A percentile compares a stretch with the other conserved stretches of the same genome.
Conservation (phyloP, 2,329 filamentous ascomycete genomes). For the Venturia oleaginea region DNA sequence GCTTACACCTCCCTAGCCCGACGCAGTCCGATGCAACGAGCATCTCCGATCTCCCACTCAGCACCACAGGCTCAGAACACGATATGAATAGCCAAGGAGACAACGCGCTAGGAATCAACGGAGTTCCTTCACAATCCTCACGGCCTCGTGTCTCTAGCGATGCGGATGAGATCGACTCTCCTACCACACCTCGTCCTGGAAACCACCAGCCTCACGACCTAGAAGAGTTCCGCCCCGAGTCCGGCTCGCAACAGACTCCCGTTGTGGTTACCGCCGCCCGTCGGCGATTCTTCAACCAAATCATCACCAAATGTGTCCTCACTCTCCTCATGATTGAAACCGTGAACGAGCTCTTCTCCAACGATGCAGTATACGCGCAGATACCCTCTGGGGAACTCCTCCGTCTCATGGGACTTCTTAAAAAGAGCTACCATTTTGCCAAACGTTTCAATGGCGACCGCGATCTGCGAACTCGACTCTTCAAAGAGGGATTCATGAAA, state of each 20-base stretch:
- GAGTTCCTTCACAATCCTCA: constrained; percentile 22
- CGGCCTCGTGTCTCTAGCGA: constrained; percentile 26
- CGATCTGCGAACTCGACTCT: constrained; percentile 85
- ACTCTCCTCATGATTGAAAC: constrained; percentile 99
- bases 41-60: constrained; percentile 27
- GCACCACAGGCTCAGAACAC: constrained; percentile 23
- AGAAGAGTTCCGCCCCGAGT: constrained; percentile 60
- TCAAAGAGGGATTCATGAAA: constrained; percentile 99
- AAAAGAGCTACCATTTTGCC: constrained; percentile 93
- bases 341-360: constrained; percentile 96
- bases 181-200: constrained; percentile 24
- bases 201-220: constrained; percentile 37
- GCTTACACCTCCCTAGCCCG: constrained; percentile 32
- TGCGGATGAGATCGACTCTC: constrained; percentile 18
- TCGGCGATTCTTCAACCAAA: constrained; percentile 94
- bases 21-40: constrained; percentile 19
- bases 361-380: constrained; percentile 85
- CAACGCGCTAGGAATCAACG: constrained; percentile 39
- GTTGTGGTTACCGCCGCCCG: constrained; percentile 88
- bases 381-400: constrained; percentile 87
- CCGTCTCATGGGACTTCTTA: constrained; percentile 84
- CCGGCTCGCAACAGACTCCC: constrained; percentile 71
- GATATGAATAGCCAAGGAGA: constrained; percentile 19
- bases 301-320: constrained; percentile 95
- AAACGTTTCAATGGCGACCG: constrained; percentile 97